A percentile compares a stretch with the other conserved stretches of the same genome.
Conservation (phyloP, 1,284 basidiomycete species). For the Jaminaea rosea region DNA sequence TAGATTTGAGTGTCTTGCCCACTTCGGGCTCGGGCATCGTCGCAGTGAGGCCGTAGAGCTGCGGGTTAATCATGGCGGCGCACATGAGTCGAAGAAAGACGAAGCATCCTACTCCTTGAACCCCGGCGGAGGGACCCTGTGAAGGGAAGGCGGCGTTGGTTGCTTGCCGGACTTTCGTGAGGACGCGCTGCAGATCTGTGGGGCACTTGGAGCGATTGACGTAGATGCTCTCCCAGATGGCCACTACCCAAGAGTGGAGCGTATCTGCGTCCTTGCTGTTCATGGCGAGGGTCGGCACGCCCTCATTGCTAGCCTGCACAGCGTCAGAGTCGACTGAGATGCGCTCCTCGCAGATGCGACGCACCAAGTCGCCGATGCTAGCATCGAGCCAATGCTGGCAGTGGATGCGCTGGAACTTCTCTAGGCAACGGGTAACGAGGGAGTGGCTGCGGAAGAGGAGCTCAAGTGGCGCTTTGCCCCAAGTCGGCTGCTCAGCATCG, state of each 20-base stretch:
- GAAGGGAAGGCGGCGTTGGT: conserved; percentile 27
- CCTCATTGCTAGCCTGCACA: no score
- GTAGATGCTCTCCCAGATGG: conserved; percentile 40
- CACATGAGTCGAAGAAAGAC: conserved; percentile 38
- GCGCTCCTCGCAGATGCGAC: conserved; percentile 24
- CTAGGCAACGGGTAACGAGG: conserved; percentile 28
- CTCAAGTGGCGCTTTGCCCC: conserved; percentile 21
- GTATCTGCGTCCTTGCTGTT: no score
- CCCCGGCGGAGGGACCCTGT: conserved; percentile 20
- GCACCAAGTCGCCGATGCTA: conserved; percentile 26
- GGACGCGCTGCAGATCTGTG: conserved; percentile 25
- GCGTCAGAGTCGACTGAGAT: conserved; percentile 11
- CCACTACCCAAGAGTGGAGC: no score
- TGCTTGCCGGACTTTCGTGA: conserved; percentile 23
- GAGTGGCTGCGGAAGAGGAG: conserved; percentile 39
- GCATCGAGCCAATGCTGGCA: conserved; percentile 26
- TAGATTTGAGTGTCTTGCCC: conserved; percentile 18
- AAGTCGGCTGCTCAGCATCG: conserved; percentile 18
- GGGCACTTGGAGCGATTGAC: conserved; percentile 29
- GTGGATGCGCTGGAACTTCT: conserved; percentile 28
- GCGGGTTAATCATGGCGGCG: conserved; percentile 32
- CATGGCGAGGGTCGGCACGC: no score
- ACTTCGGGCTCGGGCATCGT: conserved; percentile 10
- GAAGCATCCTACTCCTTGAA: conserved; percentile 37
- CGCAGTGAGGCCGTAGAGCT: conserved; percentile 36